Conservation (phyloP, 2,329 filamentous ascomycete genomes). For the Talaromyces sp. region DNA sequence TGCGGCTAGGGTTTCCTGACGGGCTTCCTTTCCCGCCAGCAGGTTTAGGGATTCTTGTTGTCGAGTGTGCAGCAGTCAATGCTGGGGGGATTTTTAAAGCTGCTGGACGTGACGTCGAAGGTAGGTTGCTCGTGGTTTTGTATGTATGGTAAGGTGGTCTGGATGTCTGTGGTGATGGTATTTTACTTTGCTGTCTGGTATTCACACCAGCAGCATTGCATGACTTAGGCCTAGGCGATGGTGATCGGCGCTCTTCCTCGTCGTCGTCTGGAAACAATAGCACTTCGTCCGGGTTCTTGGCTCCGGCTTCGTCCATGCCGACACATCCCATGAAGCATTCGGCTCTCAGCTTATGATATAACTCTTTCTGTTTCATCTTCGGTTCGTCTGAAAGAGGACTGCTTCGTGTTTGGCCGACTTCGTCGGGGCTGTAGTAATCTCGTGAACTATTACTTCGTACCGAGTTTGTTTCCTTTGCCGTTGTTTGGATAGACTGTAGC, state of each 20-base stretch:
- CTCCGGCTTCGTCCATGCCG: constrained; percentile 28
- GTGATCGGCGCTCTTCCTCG: constrained; percentile 18
- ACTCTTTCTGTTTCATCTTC: constrained; percentile 19
- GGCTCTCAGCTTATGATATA: constrained; percentile 19
- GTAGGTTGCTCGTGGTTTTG: neutral
- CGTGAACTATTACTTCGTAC: constrained; percentile 10
- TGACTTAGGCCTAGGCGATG: constrained; percentile 15
- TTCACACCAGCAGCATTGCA: constrained; percentile 19
- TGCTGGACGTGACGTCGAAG: neutral
- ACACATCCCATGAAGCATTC: constrained; percentile 39
- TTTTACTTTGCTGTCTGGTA: neutral
- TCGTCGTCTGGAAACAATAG: constrained; percentile 27
- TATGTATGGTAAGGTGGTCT: neutral
- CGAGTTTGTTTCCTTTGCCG: constrained; percentile 4
- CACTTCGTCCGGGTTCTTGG: constrained; percentile 35
- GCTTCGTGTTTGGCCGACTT: constrained; percentile 32
- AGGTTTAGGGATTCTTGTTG: constrained; percentile 8
- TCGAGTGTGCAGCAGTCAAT: constrained; percentile 4
- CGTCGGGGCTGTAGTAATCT: constrained; percentile 34
- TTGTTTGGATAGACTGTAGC: neutral
- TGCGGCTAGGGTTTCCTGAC: constrained; percentile 7
- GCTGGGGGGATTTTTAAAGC: neutral
- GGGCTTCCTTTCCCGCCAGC: constrained; percentile 12
- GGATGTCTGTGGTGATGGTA: neutral
- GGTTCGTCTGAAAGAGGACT: constrained; percentile 33